phyloP scores from a whole-genome alignment of 2,329 filamentous ascomycete species.

The Epichloe gansuensis region DNA sequence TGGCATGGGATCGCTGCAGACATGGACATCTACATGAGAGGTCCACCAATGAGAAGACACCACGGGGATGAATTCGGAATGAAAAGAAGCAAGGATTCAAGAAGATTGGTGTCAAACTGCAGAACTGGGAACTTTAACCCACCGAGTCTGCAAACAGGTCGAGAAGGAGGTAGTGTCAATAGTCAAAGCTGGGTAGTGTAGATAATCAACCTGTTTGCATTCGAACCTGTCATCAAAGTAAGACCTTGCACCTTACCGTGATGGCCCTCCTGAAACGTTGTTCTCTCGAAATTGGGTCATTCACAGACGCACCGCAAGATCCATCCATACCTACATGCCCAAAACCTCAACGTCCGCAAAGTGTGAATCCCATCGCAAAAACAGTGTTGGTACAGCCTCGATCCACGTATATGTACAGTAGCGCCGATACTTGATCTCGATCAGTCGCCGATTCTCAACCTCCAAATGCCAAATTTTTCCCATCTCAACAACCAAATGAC shows the following conservation, averaged over 20 bases:
- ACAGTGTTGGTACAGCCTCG: not conserved
- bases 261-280: no score
- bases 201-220: not conserved
- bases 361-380: not conserved
- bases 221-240: not conserved
- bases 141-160: no score
- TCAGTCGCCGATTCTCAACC: not conserved
- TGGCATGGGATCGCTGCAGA: not conserved
- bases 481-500: not conserved
- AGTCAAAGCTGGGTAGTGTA: not conserved
- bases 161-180: not conserved
- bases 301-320: no score
- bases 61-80: no score
- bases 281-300: no score
- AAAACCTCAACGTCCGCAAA: no score
- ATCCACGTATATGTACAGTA: not conserved
- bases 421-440: not conserved
- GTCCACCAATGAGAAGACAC: no score
- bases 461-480: not conserved
- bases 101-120: not conserved
- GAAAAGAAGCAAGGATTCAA: no score
- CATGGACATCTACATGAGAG: no score
- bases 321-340: no score
- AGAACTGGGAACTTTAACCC: no score
- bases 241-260: no score